Percentiles rank a stretch among this genome's conserved stretches.
Evolutionary conservation across 805 yeast species (phyloP).

Genomic region (Saturnispora galanensis): DNA sequence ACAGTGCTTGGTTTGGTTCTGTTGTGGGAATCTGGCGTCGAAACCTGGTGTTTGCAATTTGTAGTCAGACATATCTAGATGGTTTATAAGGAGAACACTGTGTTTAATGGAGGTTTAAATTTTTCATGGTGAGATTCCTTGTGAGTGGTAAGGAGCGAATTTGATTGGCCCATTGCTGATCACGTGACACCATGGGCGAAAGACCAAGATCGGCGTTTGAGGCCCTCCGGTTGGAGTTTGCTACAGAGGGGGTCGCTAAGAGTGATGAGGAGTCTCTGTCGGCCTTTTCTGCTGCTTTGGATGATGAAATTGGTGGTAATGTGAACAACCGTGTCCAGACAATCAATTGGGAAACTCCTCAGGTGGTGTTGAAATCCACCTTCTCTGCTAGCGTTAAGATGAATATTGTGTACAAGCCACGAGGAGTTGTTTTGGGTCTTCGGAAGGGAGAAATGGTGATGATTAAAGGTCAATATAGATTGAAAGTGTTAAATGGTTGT

Average conservation of each 20-base stretch:
- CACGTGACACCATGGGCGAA: neutral
- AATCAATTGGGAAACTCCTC: neutral
- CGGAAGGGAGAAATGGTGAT: conserved; percentile 26
- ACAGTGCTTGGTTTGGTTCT: conserved; percentile 97
- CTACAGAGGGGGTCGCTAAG: no score
- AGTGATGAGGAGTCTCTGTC: no score
- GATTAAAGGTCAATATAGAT: conserved; percentile 37
- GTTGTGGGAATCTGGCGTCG: conserved; percentile 94
- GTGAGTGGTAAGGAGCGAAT: neutral
- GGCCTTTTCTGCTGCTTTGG: neutral
- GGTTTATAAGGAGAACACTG: neutral
- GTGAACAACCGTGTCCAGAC: neutral
- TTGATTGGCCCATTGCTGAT: conserved; percentile 1
- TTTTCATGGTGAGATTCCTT: neutral
- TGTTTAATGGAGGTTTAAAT: neutral
- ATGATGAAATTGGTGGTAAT: neutral
- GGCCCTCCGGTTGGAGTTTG: neutral
- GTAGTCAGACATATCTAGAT: conserved; percentile 28
- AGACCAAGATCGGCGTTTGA: conserved; percentile 1
- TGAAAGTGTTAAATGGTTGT: conserved; percentile 39
- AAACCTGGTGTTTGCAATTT: conserved; percentile 60
- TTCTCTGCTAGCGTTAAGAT: conserved; percentile 1
- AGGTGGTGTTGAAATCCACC: neutral
- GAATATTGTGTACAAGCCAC: neutral
- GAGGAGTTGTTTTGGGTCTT: conserved; percentile 29